These are phyloP conservation scores for Cyclostephanos tholiformis DNA, from an alignment of 108 stramenopile genomes.

Conservation along the genomic window DNA sequence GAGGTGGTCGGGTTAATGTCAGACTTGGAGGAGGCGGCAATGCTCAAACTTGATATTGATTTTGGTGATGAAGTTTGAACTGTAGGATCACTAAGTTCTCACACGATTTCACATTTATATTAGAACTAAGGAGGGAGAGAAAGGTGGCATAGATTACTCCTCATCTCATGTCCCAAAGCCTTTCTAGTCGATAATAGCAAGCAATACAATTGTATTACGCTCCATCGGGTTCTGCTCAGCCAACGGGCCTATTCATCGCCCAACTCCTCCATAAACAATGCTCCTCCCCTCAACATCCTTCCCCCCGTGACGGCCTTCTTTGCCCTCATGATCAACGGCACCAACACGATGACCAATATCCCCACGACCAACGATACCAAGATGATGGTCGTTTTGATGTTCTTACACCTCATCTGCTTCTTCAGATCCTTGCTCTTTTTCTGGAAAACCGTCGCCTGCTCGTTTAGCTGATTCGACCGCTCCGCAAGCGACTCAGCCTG, in stretches of 20 bases:
- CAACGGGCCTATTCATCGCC: conserved; percentile 3
- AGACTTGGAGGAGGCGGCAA: conserved; percentile 39
- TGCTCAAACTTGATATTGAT: conserved; percentile 1
- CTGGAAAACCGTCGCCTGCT: conserved; percentile 90
- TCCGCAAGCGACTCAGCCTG: conserved; percentile 81
- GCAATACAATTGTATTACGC: too few relatives aligned
- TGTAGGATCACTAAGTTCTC: too few relatives aligned
- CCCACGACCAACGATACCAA: conserved; percentile 72
- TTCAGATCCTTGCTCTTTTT: conserved; percentile 78
- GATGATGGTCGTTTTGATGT: conserved; percentile 87
- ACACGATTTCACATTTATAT: too few relatives aligned
- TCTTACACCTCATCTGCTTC: conserved; percentile 93
- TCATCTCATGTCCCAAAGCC: too few relatives aligned
- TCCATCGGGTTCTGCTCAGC: too few relatives aligned
- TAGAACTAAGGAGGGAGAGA: too few relatives aligned
- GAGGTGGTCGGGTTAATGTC: conserved; percentile 42
- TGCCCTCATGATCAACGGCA: conserved; percentile 73
- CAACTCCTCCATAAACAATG: conserved; percentile 24
- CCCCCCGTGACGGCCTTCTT: conserved; percentile 53
- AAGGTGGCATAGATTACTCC: too few relatives aligned
- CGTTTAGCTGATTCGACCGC: conserved; percentile 83
- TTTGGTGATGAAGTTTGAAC: not conserved
- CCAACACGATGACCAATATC: conserved; percentile 73
- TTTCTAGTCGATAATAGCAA: too few relatives aligned
- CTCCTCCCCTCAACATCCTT: conserved; percentile 41